Base-by-base conservation (phyloP, 371 early-diverging fungal genomes). In the Syncephalis plumigaleata region DNA sequence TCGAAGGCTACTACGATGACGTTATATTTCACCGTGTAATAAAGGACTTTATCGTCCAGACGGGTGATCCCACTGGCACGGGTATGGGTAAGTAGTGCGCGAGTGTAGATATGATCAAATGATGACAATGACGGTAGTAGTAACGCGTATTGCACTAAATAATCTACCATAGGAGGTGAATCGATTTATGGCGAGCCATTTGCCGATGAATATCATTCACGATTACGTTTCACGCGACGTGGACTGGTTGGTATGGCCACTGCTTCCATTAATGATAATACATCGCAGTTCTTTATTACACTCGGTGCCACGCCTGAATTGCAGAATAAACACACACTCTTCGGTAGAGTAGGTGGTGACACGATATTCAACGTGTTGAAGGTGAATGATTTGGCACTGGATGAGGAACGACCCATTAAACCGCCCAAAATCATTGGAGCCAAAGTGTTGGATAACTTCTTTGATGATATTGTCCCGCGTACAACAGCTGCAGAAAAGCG, bases 51-150 rank as follows among this genome's bases (percentile, higher is more conserved):
- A 84, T 93, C 57, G 75, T 96, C 2, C 99, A 99, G 59, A 92
- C 93, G 18, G 99, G 99, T 44, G 99, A 98, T 64, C 91, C 98
- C 2, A 86, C 85, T 1, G 86, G 84, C 0, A 84, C 84, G 2
- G 84, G 88, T 1, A 56, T 66, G 43, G 73, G 72, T 66, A 70
- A 47, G 25, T 15, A 27, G 21, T 26, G 59, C 61, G 36, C 2
- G n/a, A n/a, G n/a, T n/a, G n/a, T n/a, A n/a, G n/a, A n/a, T n/a
- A n/a, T n/a, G n/a, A n/a, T n/a, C n/a, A n/a, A n/a, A n/a, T n/a
- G n/a, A n/a, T n/a, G n/a, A n/a, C n/a, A n/a, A n/a, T n/a, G n/a
- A n/a, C n/a, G n/a, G n/a, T n/a, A n/a, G n/a, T n/a, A n/a, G n/a
- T n/a, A n/a, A n/a, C n/a, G n/a, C n/a, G n/a, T n/a, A n/a, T n/a